Evolutionary conservation across 139 green algal species (phyloP).

Genomic region (Chlamydomonas eustigma): DNA sequence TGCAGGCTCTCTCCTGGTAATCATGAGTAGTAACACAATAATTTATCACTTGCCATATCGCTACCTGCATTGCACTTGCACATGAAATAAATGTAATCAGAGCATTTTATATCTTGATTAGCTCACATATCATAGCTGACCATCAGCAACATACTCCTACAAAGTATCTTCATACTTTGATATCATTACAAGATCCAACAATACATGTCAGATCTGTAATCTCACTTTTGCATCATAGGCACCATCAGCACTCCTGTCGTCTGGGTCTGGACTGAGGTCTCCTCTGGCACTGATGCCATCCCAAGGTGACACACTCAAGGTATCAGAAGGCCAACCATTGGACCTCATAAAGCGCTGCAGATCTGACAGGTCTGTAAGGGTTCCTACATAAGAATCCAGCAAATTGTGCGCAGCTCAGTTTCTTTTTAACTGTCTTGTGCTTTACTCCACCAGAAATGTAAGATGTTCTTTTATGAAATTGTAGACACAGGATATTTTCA

Average conservation of each 20-base stretch:
- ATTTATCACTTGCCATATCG: too few species aligned
- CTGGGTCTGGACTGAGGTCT: constrained; percentile 44
- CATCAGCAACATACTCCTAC: not conserved
- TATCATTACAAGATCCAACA: not conserved
- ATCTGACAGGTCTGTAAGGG: constrained; percentile 27
- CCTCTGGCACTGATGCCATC: constrained; percentile 56
- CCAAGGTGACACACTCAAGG: constrained; percentile 28
- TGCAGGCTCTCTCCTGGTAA: too few species aligned
- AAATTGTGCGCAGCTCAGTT: too few species aligned
- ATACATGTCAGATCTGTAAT: not conserved
- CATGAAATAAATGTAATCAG: too few species aligned
- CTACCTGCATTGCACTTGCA: too few species aligned
- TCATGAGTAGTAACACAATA: not conserved
- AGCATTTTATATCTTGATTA: not conserved
- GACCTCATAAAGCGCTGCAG: constrained; percentile 60
- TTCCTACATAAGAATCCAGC: not conserved
- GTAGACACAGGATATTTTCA: too few species aligned
- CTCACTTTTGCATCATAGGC: constrained; percentile 68
- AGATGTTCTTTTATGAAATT: too few species aligned
- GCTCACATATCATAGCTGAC: not conserved
- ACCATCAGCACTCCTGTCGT: constrained; percentile 35
- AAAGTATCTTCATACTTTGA: not conserved
- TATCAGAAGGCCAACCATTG: constrained; percentile 49
- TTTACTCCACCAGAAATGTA: too few species aligned
- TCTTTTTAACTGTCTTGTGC: too few species aligned